These are phyloP conservation scores for Graphium sp. DNA, from an alignment of 2,329 filamentous ascomycete species.

Conservation along the genomic window DNA sequence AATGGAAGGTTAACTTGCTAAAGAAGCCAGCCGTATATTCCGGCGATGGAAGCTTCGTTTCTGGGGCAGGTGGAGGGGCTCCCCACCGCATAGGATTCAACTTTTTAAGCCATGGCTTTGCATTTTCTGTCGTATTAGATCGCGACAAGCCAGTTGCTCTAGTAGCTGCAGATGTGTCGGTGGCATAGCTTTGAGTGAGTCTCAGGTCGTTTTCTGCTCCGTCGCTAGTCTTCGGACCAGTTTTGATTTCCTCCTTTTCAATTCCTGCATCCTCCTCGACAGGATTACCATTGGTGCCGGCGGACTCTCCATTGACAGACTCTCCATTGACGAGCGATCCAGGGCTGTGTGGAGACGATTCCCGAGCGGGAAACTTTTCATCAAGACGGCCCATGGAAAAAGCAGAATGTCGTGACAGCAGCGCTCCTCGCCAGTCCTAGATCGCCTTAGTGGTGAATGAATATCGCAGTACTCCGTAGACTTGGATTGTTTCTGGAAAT, in stretches of 20 bases:
- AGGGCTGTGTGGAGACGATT: too few species aligned
- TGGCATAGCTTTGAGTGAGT: constrained; percentile 33
- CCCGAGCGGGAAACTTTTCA: too few species aligned
- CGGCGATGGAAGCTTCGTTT: constrained; percentile 34
- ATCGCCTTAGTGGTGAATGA: too few species aligned
- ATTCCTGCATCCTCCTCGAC: constrained; percentile 6
- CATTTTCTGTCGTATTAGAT: constrained; percentile 12
- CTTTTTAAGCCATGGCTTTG: constrained; percentile 47
- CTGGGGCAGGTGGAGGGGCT: constrained; percentile 33
- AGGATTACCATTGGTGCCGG: constrained; percentile 4
- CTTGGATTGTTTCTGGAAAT: too few species aligned
- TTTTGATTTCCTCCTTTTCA: constrained; percentile 4
- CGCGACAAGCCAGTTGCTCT: constrained; percentile 16
- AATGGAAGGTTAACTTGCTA: constrained; percentile 67
- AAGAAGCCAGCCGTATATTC: constrained; percentile 62
- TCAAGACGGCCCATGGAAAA: too few species aligned
- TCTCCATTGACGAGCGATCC: too few species aligned
- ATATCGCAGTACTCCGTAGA: too few species aligned
- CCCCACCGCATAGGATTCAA: constrained; percentile 47
- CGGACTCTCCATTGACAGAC: too few species aligned
- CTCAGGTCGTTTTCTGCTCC: constrained; percentile 11
- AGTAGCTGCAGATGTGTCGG: constrained; percentile 30
- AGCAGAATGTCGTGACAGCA: too few species aligned
- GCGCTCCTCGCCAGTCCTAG: too few species aligned
- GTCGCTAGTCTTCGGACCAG: constrained; percentile 3